Conservation (phyloP, 2,329 filamentous ascomycete species). For the Fusarium hainanense region DNA sequence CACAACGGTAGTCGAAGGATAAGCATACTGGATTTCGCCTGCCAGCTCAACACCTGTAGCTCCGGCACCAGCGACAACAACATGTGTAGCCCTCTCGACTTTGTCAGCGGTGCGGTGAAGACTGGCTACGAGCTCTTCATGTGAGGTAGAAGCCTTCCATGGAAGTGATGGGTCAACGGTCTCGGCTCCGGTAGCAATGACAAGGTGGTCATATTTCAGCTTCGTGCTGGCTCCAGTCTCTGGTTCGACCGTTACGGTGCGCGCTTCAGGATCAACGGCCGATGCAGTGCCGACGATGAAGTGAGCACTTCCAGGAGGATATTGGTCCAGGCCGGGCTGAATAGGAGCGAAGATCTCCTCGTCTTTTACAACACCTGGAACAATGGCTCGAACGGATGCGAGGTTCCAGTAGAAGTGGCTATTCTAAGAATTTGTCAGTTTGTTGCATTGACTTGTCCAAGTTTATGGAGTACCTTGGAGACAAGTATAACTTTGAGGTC, state of each 20-base stretch:
- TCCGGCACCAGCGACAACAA: constrained; percentile 68
- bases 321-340: constrained; percentile 60
- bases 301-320: constrained; percentile 61
- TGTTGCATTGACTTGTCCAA: background rate
- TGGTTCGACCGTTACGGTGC: constrained; percentile 56
- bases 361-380: constrained; percentile 61
- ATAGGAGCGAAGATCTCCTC: constrained; percentile 64
- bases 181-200: constrained; percentile 67
- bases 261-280: constrained; percentile 52
- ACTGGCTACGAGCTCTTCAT: constrained; percentile 56
- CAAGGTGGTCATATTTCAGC: constrained; percentile 64
- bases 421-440: constrained; percentile 52
- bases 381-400: constrained; percentile 65
- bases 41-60: constrained; percentile 66
- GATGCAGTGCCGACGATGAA: constrained; percentile 63
- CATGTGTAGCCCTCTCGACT: constrained; percentile 59
- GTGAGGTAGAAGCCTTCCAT: constrained; percentile 63
- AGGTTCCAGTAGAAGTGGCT: constrained; percentile 70
- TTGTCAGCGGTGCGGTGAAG: constrained; percentile 56
- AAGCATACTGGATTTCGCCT: constrained; percentile 65
- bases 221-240: constrained; percentile 24
- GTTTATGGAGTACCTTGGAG: constrained; percentile 57
- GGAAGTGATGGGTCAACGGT: constrained; percentile 55
- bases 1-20: constrained; percentile 61
- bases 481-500: constrained; percentile 66